Conservation (phyloP, 352 stramenopile species). For the Phytophthora cajani region DNA sequence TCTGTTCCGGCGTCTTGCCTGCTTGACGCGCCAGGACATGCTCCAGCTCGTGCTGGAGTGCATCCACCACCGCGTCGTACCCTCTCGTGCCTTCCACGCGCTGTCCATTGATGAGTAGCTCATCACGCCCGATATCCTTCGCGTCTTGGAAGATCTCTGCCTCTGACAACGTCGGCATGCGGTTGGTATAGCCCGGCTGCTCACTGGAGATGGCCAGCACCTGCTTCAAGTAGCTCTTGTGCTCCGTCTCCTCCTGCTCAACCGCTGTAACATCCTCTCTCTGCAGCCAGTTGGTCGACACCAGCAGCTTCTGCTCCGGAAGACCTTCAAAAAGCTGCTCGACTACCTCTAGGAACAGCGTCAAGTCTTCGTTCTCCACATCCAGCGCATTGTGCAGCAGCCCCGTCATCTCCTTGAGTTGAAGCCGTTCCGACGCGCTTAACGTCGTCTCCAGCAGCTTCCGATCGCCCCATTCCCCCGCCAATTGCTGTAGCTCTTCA, state of each 20-base stretch:
- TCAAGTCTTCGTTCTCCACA: slow-evolving; percentile 39
- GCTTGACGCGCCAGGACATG: slow-evolving; percentile 34
- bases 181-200: neutral
- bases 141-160: slow-evolving; percentile 76
- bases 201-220: slow-evolving; percentile 35
- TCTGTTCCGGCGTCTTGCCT: slow-evolving; percentile 38
- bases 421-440: slow-evolving; percentile 14
- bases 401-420: slow-evolving; percentile 48
- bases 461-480: slow-evolving; percentile 44
- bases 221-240: slow-evolving; percentile 45
- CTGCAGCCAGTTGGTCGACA: slow-evolving; percentile 60
- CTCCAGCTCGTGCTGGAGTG: slow-evolving; percentile 53
- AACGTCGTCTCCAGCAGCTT: slow-evolving; percentile 23
- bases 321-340: slow-evolving; percentile 60
- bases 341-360: slow-evolving; percentile 63
- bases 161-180: slow-evolving; percentile 46
- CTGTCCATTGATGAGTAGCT: slow-evolving; percentile 71
- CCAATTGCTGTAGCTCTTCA: slow-evolving; percentile 29
- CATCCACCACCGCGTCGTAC: slow-evolving; percentile 67
- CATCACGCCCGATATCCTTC: slow-evolving; percentile 83
- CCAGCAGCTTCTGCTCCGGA: slow-evolving; percentile 35
- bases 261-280: neutral
- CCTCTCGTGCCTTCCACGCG: slow-evolving; percentile 51
- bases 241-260: slow-evolving; percentile 2
- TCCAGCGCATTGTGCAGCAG: slow-evolving; percentile 51